phyloP scores from a whole-genome alignment of 139 green algal species.

The Closterium sp. region DNA sequence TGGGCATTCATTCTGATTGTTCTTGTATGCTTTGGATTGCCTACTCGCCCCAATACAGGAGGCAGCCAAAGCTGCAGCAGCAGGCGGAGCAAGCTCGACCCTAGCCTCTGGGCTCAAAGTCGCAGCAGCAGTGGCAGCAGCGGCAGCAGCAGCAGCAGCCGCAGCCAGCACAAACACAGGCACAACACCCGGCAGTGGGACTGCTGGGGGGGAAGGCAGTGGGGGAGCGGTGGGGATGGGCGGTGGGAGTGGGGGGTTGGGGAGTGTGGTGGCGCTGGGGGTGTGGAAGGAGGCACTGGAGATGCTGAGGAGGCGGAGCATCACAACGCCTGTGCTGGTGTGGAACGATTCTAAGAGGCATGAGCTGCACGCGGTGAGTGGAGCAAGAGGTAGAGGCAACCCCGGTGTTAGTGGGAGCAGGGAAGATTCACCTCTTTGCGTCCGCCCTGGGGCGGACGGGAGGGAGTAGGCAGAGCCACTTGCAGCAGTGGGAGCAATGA shows the following conservation, averaged over 20 bases:
- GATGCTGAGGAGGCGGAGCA: conserved; percentile 12
- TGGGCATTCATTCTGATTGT: too few species aligned
- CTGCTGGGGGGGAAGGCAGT: not conserved
- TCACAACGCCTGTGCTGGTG: conserved; percentile 13
- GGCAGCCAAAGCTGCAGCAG: not conserved
- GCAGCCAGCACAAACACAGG: not conserved
- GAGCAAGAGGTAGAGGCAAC: too few species aligned
- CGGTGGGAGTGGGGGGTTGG: not conserved
- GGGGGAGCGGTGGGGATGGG: too few species aligned
- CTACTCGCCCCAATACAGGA: too few species aligned
- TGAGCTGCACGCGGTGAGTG: conserved; percentile 30
- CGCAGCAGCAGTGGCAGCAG: not conserved
- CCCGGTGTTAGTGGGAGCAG: conserved; percentile 17
- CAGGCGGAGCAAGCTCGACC: not conserved
- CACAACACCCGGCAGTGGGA: not conserved
- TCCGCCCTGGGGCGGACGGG: too few species aligned
- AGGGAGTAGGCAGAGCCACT: too few species aligned
- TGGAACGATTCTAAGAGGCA: conserved; percentile 40
- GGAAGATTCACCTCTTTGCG: too few species aligned
- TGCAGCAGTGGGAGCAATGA: too few species aligned
- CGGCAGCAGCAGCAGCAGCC: not conserved
- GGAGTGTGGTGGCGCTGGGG: not conserved
- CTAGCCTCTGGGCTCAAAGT: not conserved
- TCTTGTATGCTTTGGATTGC: too few species aligned
- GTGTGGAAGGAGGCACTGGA: conserved; percentile 38